Evolutionary conservation across 208 protist species (phyloP).

Genomic region (Borovskyia barvae): DNA sequence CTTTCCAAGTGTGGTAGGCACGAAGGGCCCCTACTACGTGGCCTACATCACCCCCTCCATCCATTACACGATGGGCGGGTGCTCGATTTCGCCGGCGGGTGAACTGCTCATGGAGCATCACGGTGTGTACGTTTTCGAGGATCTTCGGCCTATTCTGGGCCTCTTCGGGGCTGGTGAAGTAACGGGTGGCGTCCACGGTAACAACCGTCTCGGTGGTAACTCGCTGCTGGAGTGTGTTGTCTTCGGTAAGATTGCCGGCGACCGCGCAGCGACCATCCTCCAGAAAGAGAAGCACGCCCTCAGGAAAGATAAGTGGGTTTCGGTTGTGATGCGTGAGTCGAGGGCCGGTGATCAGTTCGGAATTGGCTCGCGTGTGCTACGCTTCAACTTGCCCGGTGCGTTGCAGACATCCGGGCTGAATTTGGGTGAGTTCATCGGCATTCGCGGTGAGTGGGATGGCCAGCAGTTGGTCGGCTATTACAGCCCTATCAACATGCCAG

Average conservation of each 20-base stretch:
- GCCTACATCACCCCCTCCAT: conserved; percentile 92
- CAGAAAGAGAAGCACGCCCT: conserved; percentile 38
- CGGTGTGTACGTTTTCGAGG: conserved; percentile 30
- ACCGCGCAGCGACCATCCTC: conserved; percentile 58
- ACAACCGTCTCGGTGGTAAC: conserved; percentile 94
- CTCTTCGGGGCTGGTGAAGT: conserved; percentile 95
- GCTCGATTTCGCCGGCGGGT: conserved; percentile 78
- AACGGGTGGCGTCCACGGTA: conserved; percentile 94
- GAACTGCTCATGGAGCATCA: conserved; percentile 65
- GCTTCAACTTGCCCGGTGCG: conserved; percentile 63
- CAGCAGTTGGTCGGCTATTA: conserved; percentile 70
- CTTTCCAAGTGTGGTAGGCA: conserved; percentile 61
- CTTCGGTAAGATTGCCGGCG: conserved; percentile 87
- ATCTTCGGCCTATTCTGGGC: conserved; percentile 62
- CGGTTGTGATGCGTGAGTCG: conserved; percentile 52
- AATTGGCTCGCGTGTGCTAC: conserved; percentile 48
- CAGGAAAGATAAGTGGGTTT: conserved; percentile 36
- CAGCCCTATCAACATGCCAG: conserved; percentile 66
- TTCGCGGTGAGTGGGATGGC: conserved; percentile 61
- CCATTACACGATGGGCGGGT: conserved; percentile 97
- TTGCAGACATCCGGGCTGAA: conserved; percentile 53
- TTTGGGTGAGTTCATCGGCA: conserved; percentile 66
- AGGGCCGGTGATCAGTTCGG: conserved; percentile 50
- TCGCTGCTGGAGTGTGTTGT: conserved; percentile 95
- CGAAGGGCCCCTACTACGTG: conserved; percentile 70